Evolutionary conservation across 805 yeast genomes (phyloP).

Genomic region (Saccharomycodes ludwigii): DNA sequence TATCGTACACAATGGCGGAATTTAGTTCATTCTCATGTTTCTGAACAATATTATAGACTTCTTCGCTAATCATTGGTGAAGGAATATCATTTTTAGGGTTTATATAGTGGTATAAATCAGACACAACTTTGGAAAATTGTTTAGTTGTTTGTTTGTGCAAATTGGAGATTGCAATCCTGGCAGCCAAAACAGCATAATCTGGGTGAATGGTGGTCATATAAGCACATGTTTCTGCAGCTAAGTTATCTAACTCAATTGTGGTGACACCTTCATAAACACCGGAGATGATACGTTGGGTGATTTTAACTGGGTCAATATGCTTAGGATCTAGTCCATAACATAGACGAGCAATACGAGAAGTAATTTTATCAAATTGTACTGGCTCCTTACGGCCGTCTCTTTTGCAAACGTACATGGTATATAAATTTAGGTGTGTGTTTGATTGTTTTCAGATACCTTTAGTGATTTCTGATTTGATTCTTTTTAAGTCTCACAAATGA

Average conservation of each 20-base stretch:
- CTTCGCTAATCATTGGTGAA: constrained; percentile 60
- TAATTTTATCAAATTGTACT: constrained; percentile 91
- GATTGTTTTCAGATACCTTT: background rate
- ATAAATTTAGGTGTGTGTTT: background rate
- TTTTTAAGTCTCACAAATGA: no score
- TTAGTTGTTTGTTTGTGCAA: constrained; percentile 90
- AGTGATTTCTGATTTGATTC: no score
- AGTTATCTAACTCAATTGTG: constrained; percentile 71
- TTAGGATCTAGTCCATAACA: constrained; percentile 88
- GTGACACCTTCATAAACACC: constrained; percentile 98
- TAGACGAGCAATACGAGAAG: constrained; percentile 85
- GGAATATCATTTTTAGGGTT: constrained; percentile 68
- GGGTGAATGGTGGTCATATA: constrained; percentile 96
- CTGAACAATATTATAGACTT: constrained; percentile 50
- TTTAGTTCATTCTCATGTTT: constrained; percentile 55
- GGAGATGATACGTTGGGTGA: constrained; percentile 88
- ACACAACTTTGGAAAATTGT: constrained; percentile 66
- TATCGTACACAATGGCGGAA: constrained; percentile 57
- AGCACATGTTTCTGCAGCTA: constrained; percentile 96
- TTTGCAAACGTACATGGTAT: constrained; percentile 68
- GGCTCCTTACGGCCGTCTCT: constrained; percentile 94
- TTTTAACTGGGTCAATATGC: constrained; percentile 90
- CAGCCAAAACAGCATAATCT: constrained; percentile 92
- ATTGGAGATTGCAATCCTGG: constrained; percentile 89
- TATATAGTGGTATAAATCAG: constrained; percentile 60